phyloP scores from a whole-genome alignment of 345 rosid species.

The Ailanthus altissimus region DNA sequence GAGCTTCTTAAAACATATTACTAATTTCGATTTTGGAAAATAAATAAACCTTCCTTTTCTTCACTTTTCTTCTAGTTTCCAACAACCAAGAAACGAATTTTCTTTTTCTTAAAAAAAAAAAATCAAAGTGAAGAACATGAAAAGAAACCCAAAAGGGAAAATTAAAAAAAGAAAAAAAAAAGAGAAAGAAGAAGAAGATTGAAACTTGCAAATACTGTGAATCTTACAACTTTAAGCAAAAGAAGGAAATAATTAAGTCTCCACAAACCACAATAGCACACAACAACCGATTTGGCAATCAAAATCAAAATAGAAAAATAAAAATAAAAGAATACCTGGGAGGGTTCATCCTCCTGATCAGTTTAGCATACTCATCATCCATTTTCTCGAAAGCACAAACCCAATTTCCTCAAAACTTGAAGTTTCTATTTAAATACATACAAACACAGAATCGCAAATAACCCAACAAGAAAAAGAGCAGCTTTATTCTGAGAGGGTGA shows the following conservation, averaged over 20 bases:
- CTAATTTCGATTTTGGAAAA: no score
- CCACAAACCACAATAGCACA: not conserved
- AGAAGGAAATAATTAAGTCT: not conserved
- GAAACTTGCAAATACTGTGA: no score
- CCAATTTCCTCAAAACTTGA: conserved; percentile 8
- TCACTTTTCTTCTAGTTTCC: not conserved
- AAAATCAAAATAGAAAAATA: conserved; percentile 5
- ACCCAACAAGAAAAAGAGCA: conserved; percentile 2
- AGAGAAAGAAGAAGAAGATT: no score
- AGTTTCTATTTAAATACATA: not conserved
- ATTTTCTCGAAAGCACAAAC: conserved; percentile 26
- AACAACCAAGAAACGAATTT: not conserved
- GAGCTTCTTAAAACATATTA: no score
- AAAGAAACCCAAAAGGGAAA: not conserved
- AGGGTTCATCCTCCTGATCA: conserved; percentile 85
- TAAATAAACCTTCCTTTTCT: not conserved
- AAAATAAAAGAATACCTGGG: conserved; percentile 50
- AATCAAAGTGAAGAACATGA: not conserved
- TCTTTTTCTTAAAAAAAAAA: not conserved
- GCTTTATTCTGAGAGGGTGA: not conserved
- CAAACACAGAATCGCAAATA: not conserved
- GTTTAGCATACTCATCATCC: conserved; percentile 89
- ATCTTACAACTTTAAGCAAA: no score
- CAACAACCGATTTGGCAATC: not conserved
- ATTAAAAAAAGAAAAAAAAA: no score